A percentile compares a stretch with the other conserved stretches of the same genome.
These are phyloP conservation scores for Neonectria faginata DNA, from an alignment of 2,329 filamentous ascomycete species.

Conservation along the genomic window DNA sequence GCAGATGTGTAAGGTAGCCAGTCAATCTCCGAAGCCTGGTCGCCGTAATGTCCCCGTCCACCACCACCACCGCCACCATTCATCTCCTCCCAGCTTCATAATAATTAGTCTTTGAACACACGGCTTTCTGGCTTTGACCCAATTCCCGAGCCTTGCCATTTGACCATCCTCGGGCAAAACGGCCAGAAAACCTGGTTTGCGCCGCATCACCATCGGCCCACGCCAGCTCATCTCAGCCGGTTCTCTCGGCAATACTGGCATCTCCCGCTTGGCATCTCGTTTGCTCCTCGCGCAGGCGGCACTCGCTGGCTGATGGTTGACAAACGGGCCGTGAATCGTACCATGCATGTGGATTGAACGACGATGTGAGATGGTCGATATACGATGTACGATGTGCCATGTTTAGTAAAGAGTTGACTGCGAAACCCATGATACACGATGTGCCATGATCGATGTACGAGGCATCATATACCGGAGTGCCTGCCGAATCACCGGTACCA, in stretches of 20 bases:
- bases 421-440: too few species aligned
- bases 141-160: not conserved
- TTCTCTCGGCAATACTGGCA: constrained; percentile 6
- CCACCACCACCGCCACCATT: not conserved
- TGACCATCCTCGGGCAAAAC: not conserved
- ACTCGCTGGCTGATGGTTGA: not conserved
- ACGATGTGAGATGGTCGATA: not conserved
- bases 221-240: constrained; percentile 13
- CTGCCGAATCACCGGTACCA: not conserved
- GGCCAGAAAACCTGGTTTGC: not conserved
- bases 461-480: not conserved
- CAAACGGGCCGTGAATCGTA: not conserved
- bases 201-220: constrained; percentile 7
- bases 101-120: not conserved
- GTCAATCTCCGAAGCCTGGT: too few species aligned
- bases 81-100: not conserved
- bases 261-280: not conserved
- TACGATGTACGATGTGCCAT: not conserved
- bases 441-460: not conserved
- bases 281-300: not conserved
- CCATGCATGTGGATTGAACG: not conserved
- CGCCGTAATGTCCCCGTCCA: not conserved
- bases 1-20: too few species aligned
- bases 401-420: not conserved
- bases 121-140: not conserved